A percentile compares a stretch with the other conserved stretches of the same genome.
These are phyloP conservation scores for Silybum marianum DNA, from an alignment of 129 eudicot species.

Conservation along the genomic window DNA sequence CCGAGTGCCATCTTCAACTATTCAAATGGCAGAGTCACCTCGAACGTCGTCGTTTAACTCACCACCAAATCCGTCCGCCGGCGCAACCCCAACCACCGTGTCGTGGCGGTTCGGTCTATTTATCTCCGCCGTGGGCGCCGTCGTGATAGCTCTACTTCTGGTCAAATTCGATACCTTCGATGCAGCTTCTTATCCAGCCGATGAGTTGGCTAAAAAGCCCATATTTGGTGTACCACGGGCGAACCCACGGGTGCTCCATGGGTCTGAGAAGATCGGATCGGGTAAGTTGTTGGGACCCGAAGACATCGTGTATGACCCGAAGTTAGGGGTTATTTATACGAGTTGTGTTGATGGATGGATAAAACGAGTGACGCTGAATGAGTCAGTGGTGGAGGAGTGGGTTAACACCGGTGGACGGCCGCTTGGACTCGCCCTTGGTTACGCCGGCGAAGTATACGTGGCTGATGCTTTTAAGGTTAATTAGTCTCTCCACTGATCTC, in stretches of 20 bases:
- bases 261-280: constrained; percentile 57
- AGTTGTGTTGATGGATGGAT: constrained; percentile 88
- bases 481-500: background rate
- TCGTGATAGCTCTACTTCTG: constrained; percentile 33
- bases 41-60: constrained; percentile 20
- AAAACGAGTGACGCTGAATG: constrained; percentile 53
- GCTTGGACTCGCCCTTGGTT: constrained; percentile 67
- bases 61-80: background rate
- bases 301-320: constrained; percentile 61
- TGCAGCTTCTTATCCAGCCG: constrained; percentile 53
- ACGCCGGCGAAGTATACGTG: constrained; percentile 53
- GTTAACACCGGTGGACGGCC: constrained; percentile 95
- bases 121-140: constrained; percentile 34
- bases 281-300: constrained; percentile 73
- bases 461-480: constrained; percentile 80
- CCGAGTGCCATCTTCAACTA: background rate
- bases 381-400: constrained; percentile 69
- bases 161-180: constrained; percentile 71
- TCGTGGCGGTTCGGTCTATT: constrained; percentile 34
- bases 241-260: constrained; percentile 47
- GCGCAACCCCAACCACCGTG: constrained; percentile 10
- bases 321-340: constrained; percentile 57
- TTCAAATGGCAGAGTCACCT: constrained; percentile 31
- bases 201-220: constrained; percentile 41
- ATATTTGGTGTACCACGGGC: constrained; percentile 29